Evolutionary conservation across 345 rosid species (phyloP), one percentile per base, ranked within the genome.

Genomic region (Laguncularia racemosa): DNA sequence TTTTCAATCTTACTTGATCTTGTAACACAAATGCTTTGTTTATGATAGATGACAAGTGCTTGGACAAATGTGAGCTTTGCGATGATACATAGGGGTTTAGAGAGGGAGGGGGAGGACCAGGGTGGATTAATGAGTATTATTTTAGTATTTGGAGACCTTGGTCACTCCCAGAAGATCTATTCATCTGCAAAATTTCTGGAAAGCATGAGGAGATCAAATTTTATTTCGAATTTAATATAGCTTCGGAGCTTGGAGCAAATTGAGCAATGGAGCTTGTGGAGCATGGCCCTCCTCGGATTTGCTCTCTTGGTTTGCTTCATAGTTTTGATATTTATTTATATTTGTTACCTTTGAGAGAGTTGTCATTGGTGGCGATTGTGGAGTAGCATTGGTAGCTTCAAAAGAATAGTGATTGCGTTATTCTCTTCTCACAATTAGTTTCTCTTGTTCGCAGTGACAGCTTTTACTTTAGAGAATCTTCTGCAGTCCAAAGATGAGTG

Each of bases 21-120:
- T 78, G 78, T 88, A 91, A 91, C 89, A 79, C 80, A 53, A 62
- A 81, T 91, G 86, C 90, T 88, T 91, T 85, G 79, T 88, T 81
- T 78, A 84, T 88, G 88, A 81, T 86, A 86, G 91, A 91, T 91
- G 89, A 72, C 91, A 85, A 88, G 89, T 86, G 88, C 89, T 85
- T 85, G 95, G 96, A 73, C 75, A 76, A 76, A 82, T 80, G 62
- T 80, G 87, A 84, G 95, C 95, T 80, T 87, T 88, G 96, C 86
- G 78, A 83, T 84, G 85, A 78, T 87, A 76, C 89, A 66, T 91
- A 85, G 91, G 80, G 81, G 78, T 82, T 80, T 81, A 83, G 91
- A 77, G 80, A 78, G 97, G 91, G 96, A 78, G 81, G 81, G 78
- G 86, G 93, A 82, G 90, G 68, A 78, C 73, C 95, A 69, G 68